Conservation (phyloP, 2,329 filamentous ascomycete species). For the Phoma herbarum region DNA sequence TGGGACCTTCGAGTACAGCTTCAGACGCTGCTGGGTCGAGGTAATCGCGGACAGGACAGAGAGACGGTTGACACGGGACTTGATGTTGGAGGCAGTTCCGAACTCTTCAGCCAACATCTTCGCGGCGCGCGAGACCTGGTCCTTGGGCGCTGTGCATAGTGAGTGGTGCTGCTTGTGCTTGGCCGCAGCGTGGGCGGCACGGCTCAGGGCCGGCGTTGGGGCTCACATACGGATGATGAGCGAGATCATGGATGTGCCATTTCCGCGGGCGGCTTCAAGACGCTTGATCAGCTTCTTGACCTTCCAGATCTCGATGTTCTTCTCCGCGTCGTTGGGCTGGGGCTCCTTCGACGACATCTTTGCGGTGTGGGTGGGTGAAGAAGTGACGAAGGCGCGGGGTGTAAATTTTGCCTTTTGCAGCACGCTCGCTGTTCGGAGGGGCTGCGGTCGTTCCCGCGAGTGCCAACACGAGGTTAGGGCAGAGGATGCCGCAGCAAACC, state of each 20-base stretch:
- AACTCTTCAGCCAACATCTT: slow-evolving; percentile 99
- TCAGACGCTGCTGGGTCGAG: slow-evolving; percentile 97
- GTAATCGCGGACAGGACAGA: slow-evolving; percentile 98
- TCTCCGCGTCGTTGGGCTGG: slow-evolving; percentile 92
- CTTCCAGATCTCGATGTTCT: slow-evolving; percentile 96
- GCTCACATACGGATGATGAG: slow-evolving; percentile 87
- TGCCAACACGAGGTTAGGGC: slow-evolving; percentile 3
- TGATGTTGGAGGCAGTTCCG: slow-evolving; percentile 98
- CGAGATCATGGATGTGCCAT: slow-evolving; percentile 99
- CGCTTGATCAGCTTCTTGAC: slow-evolving; percentile 99
- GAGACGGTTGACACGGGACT: slow-evolving; percentile 98
- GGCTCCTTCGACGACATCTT: slow-evolving; percentile 50
- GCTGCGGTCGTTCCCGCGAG: slow-evolving; percentile 9
- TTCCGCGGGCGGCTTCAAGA: slow-evolving; percentile 94
- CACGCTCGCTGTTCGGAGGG: slow-evolving; percentile 10
- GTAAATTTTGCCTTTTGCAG: slow-evolving; percentile 14
- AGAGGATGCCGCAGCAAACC: slow-evolving; percentile 1
- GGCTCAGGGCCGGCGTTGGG: slow-evolving; percentile 3
- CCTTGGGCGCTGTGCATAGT: slow-evolving; percentile 80
- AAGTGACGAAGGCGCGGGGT: slow-evolving; percentile 25
- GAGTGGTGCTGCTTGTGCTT: slow-evolving; percentile 27
- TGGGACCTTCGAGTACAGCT: slow-evolving; percentile 98
- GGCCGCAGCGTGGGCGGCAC: slow-evolving; percentile 4
- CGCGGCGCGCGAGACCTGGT: slow-evolving; percentile 92
- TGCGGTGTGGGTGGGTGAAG: slow-evolving; percentile 30